Conservation (phyloP, 2,329 filamentous ascomycete genomes). For the Pestalotiopsis sp. region DNA sequence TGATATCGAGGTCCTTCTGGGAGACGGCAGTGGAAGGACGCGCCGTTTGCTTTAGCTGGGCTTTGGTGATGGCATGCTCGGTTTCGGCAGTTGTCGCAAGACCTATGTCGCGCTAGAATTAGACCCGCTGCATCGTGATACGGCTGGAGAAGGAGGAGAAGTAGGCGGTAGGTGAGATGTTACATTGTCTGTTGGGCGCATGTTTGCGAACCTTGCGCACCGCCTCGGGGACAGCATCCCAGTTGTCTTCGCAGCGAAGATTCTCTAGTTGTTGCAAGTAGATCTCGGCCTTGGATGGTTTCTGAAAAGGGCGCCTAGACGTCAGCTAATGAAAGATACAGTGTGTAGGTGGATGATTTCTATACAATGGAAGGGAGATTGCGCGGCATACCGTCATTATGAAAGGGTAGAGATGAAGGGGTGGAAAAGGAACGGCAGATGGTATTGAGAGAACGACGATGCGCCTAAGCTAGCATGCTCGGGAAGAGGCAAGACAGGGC, state of each 20-base stretch:
- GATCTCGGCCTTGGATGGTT: constrained; percentile 75
- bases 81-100: constrained; percentile 70
- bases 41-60: constrained; percentile 45
- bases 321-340: not conserved
- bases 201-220: constrained; percentile 95
- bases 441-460: not conserved
- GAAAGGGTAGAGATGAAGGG: not conserved
- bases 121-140: constrained; percentile 14
- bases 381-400: constrained; percentile 8
- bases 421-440: not conserved
- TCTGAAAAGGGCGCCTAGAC: constrained; percentile 31
- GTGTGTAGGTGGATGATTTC: not conserved
- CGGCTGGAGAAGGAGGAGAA: not conserved
- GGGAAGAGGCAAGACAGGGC: not conserved
- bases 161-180: constrained; percentile 30
- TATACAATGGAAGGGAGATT: not conserved
- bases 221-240: constrained; percentile 84
- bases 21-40: constrained; percentile 45
- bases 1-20: constrained; percentile 47
- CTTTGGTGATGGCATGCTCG: constrained; percentile 66
- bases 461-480: constrained; percentile 1
- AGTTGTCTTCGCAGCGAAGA: constrained; percentile 85
- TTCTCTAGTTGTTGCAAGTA: constrained; percentile 84
- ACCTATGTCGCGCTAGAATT: constrained; percentile 48
- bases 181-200: constrained; percentile 84